Evolutionary conservation across 306 rosid species (phyloP), one percentile per base, ranked within the genome.

Genomic region (Rosa multiflora): DNA sequence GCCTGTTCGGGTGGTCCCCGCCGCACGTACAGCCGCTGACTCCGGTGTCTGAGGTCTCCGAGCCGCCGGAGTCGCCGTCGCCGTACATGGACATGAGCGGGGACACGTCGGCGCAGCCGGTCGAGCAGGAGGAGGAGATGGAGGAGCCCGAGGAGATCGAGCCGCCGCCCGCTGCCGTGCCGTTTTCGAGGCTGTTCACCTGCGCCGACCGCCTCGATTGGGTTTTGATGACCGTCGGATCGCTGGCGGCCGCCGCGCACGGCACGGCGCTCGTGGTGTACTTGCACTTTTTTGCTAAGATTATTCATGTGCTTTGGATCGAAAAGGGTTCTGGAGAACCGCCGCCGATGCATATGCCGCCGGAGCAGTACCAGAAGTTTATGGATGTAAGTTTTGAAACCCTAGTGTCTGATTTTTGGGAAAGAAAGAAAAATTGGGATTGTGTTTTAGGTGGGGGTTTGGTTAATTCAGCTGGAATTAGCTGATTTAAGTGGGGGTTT

Each of bases 21-120:
- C 98, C 99, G 47, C 99, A 96, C 49, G 82, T 96, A 67, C 99
- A 93, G 83, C 99, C 99, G 10, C 78, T 96, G 39, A 96, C 99
- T 74, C 99, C 99, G 64, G 99, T 96, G 5, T 93, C 99, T 10
- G 99, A 93, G 90, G 99, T 96, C 2, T 96, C 99, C 0, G 99
- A 96, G 89, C 99, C 99, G 72, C 99, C 98, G 75, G 99, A 93
- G 83, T 96, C 99, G 10, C 98, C 98, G 32, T 95, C 99, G 55
- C 99, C 99, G 69, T 96, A 90, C 63, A 49, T 93, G 70, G 98
- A 96, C 78, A 85, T 82, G 47, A 87, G 98, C 53, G 93, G 85
- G 8, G 99, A 96, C 76, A 78, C 93, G 3, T 85, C 91, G 39
- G 90, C 89, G 26, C 97, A 90, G 80, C 97, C 87, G 68, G 81